Conservation (phyloP, 1,284 basidiomycete genomes). For the Rhodotorula sp. region DNA sequence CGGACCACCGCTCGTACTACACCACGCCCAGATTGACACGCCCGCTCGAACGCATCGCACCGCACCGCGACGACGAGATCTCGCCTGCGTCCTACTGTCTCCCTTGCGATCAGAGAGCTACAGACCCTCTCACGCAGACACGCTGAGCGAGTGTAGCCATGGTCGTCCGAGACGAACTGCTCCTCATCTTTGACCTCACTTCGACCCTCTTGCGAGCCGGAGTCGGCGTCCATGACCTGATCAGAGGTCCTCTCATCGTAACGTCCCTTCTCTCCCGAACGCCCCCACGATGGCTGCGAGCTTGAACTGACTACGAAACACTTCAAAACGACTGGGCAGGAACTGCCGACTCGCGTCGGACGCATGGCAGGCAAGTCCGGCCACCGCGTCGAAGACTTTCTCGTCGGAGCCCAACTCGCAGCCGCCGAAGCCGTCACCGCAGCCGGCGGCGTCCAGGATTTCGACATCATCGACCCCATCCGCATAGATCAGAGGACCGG, state of each 20-base stretch:
- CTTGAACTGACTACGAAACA: neutral
- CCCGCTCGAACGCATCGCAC: too few relatives aligned
- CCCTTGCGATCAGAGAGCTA: too few relatives aligned
- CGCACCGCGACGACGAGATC: too few relatives aligned
- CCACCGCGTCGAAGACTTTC: conserved; percentile 69
- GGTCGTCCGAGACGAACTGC: conserved; percentile 72
- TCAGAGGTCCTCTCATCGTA: conserved; percentile 68
- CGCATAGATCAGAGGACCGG: conserved; percentile 52
- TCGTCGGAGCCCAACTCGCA: conserved; percentile 74
- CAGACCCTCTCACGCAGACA: too few relatives aligned
- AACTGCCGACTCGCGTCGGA: conserved; percentile 71
- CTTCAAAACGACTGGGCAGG: conserved; percentile 51
- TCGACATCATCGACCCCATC: conserved; percentile 76
- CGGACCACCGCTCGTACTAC: too few relatives aligned
- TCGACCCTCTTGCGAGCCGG: conserved; percentile 70
- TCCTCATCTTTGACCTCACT: conserved; percentile 76
- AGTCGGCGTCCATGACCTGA: conserved; percentile 73
- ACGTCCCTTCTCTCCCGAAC: too few relatives aligned
- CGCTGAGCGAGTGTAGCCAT: conserved; percentile 24
- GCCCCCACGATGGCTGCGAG: too few relatives aligned
- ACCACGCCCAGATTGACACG: too few relatives aligned
- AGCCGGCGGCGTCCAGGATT: conserved; percentile 57
- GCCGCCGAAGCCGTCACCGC: conserved; percentile 48
- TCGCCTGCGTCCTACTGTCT: too few relatives aligned
- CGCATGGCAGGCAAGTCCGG: conserved; percentile 54